Evolutionary conservation across 2,329 filamentous ascomycete species (phyloP), one percentile per base, ranked within the genome.

Genomic region (Pyricularia grisea): DNA sequence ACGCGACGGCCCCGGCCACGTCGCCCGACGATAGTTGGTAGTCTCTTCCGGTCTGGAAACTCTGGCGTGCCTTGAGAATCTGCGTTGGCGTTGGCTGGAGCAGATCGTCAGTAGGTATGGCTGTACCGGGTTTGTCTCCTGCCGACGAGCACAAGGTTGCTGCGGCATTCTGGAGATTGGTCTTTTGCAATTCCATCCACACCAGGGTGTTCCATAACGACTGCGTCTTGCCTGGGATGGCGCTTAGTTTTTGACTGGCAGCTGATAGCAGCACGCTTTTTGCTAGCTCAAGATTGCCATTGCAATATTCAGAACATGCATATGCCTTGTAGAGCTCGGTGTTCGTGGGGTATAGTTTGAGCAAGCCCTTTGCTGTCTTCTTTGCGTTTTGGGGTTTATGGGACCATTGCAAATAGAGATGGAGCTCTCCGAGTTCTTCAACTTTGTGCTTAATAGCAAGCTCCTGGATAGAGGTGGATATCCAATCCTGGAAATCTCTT

Each of bases 271-370:
- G 85, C 0, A 95, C 88, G 67, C 87, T 88, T 27, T 83, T 79
- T 4, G 90, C 89, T 65, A 87, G 80, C 0, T 86, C 82, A 1
- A 75, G 72, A 28, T 90, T 89, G 0, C 83, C 86, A 33, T 84
- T 84, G 1, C 81, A 80, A 72, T 79, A 83, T 77, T 97, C 92
- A 3, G 93, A 87, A 17, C 92, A 79, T 0, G 90, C 92, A 74
- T 94, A 97, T 0, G 89, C 87, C 72, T 93, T 91, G 78, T 96
- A 97, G 0, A 97, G 81, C 17, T 83, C 81, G 3, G 92, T 76
- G 73, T 88, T 90, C 0, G 86, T 82, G 0, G 88, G 82, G 69
- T 87, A 85, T 66, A 83, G 83, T 75, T 91, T 94, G n/a, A 97
- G 78, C 0, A 97, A 80, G 7, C 79, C 78, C 74, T 92, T 97